phyloP scores from a whole-genome alignment of 371 early-diverging fungal genomes.

The Apophysomyces variabilis region DNA sequence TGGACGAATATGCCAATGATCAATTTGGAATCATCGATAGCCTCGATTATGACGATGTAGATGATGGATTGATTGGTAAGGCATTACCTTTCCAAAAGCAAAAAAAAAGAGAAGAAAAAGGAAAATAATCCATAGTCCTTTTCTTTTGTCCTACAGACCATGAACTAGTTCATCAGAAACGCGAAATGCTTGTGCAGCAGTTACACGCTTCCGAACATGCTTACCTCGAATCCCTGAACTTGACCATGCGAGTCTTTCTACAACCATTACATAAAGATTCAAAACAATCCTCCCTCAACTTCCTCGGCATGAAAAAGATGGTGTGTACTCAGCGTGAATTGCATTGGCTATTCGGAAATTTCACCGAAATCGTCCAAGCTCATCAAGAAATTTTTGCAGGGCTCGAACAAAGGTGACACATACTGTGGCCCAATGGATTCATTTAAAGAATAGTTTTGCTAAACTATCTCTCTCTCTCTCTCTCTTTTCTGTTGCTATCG shows the following conservation, averaged over 20 bases:
- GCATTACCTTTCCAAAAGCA: neutral
- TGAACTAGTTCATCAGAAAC: slow-evolving; percentile 37
- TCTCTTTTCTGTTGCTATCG: neutral
- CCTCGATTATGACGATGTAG: slow-evolving; percentile 25
- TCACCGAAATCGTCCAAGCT: slow-evolving; percentile 37
- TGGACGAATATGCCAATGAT: slow-evolving; percentile 5
- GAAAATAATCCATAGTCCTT: neutral
- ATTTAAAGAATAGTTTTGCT: neutral
- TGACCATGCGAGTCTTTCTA: slow-evolving; percentile 33
- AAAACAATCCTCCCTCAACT: slow-evolving; percentile 35
- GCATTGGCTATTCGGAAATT: slow-evolving; percentile 48
- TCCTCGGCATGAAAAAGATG: slow-evolving; percentile 44
- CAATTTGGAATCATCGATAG: slow-evolving; percentile 23
- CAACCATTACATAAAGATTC: slow-evolving; percentile 36
- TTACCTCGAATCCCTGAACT: slow-evolving; percentile 41
- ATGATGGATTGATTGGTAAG: slow-evolving; percentile 13
- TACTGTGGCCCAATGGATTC: neutral
- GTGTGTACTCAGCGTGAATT: slow-evolving; percentile 48
- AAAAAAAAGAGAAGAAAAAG: neutral
- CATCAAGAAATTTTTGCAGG: slow-evolving; percentile 35
- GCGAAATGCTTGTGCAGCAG: slow-evolving; percentile 41
- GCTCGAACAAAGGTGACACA: slow-evolving; percentile 41
- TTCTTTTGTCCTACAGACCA: slow-evolving; percentile 31
- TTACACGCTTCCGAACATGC: slow-evolving; percentile 39
- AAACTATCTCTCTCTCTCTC: neutral